Evolutionary conservation across 1,284 basidiomycete genomes (phyloP).

Genomic region (Trametes pubescens): DNA sequence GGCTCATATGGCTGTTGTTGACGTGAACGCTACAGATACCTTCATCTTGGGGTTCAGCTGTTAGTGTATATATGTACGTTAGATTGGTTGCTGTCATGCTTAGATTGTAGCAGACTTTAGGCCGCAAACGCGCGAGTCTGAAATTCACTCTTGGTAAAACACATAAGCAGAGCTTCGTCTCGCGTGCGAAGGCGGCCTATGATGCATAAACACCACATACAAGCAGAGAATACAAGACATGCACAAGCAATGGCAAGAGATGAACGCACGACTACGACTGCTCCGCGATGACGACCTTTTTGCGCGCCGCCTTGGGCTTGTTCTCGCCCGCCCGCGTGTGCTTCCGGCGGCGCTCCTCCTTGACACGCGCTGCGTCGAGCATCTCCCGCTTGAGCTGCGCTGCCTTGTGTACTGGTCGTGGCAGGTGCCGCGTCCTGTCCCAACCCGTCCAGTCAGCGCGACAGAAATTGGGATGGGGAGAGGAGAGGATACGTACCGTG

Average conservation of each 20-base stretch:
- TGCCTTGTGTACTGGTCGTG: constrained; percentile 90
- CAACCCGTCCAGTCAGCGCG: constrained; percentile 12
- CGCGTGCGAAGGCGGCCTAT: too few relatives aligned
- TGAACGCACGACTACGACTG: constrained; percentile 57
- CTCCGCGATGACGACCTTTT: constrained; percentile 84
- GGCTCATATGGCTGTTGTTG: too few relatives aligned
- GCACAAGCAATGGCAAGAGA: not conserved
- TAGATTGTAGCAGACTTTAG: too few relatives aligned
- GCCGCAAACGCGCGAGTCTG: too few relatives aligned
- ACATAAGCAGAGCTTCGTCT: too few relatives aligned
- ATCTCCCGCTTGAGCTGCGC: constrained; percentile 91
- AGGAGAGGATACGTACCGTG: constrained; percentile 60
- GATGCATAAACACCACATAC: not conserved
- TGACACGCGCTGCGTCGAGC: constrained; percentile 89
- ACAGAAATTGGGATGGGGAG: constrained; percentile 8
- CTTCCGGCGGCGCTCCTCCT: constrained; percentile 93
- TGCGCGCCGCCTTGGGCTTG: constrained; percentile 93
- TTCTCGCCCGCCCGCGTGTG: constrained; percentile 85
- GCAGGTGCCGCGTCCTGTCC: constrained; percentile 86
- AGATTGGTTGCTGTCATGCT: too few relatives aligned
- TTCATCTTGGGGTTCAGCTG: too few relatives aligned
- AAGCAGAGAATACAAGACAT: too few relatives aligned
- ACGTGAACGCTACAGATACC: too few relatives aligned
- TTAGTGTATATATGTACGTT: too few relatives aligned
- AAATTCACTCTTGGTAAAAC: too few relatives aligned